These are phyloP conservation scores for Aegilops speltoides DNA, from an alignment of 176 grass and related monocot genomes.

Conservation along the genomic window DNA sequence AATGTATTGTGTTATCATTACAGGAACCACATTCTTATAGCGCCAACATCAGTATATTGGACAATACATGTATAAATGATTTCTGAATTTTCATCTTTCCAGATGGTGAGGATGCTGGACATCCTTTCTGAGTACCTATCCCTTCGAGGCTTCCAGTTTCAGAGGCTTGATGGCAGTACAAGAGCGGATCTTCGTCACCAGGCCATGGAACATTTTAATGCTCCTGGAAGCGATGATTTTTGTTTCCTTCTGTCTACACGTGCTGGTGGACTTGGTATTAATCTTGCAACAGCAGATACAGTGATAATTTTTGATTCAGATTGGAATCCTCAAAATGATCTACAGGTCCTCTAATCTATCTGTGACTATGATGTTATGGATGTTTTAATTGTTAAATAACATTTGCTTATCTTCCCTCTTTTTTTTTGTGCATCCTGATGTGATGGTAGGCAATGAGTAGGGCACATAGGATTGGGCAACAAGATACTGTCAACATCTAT, in stretches of 20 bases:
- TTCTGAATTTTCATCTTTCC: conserved; percentile 33
- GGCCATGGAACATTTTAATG: conserved; percentile 99
- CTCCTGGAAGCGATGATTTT: conserved; percentile 97
- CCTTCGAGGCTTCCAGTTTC: conserved; percentile 93
- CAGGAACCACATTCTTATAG: neutral
- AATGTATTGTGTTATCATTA: neutral
- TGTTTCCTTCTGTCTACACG: conserved; percentile 98
- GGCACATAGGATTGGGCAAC: conserved; percentile 98
- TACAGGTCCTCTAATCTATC: conserved; percentile 59
- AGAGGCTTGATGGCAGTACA: conserved; percentile 99
- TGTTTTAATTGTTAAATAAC: neutral
- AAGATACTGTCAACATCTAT: conserved; percentile 98
- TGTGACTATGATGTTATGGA: neutral
- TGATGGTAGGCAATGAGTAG: conserved; percentile 92
- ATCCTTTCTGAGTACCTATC: conserved; percentile 97
- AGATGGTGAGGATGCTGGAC: conserved; percentile 99
- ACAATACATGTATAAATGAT: neutral
- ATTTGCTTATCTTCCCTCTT: conserved; percentile 21
- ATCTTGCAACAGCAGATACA: conserved; percentile 99
- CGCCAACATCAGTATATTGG: neutral
- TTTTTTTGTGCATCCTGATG: conserved; percentile 9
- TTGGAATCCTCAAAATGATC: conserved; percentile 99
- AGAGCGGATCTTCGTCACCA: conserved; percentile 97
- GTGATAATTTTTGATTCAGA: conserved; percentile 99
- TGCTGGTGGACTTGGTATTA: conserved; percentile 97